A percentile compares a stretch with the other conserved stretches of the same genome.
Evolutionary conservation across 495 filamentous ascomycete genomes (phyloP).

Genomic region (Penicillium longicatenatum): DNA sequence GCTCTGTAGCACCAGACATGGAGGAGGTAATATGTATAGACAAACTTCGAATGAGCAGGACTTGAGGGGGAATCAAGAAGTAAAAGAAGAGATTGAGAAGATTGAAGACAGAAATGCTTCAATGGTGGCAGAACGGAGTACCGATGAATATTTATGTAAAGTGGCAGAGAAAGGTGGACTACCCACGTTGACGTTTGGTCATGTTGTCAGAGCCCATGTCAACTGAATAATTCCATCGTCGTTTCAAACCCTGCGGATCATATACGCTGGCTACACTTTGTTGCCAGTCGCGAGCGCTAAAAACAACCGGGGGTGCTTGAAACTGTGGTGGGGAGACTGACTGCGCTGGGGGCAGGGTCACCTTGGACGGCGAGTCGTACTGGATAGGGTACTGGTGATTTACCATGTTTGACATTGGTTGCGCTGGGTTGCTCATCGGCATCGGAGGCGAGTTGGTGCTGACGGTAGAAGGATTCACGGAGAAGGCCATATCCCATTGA

Average conservation of each 20-base stretch:
- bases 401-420: slow-evolving; percentile 32
- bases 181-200: slow-evolving; percentile 41
- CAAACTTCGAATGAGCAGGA: not conserved
- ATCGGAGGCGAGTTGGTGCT: slow-evolving; percentile 53
- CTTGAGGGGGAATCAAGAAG: not conserved
- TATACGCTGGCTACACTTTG: slow-evolving; percentile 90
- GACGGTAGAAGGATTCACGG: slow-evolving; percentile 56
- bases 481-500: slow-evolving; percentile 92
- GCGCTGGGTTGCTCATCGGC: slow-evolving; percentile 35
- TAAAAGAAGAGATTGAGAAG: not conserved
- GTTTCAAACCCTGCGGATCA: slow-evolving; percentile 72
- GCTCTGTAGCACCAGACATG: not conserved
- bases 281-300: slow-evolving; percentile 96
- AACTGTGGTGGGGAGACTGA: slow-evolving; percentile 57
- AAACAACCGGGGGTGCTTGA: slow-evolving; percentile 62
- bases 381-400: slow-evolving; percentile 42
- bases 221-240: slow-evolving; percentile 62
- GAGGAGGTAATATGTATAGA: not conserved
- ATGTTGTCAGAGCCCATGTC: slow-evolving; percentile 36
- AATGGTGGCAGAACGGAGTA: not conserved
- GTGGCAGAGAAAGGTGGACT: not conserved
- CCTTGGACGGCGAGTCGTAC: slow-evolving; percentile 38
- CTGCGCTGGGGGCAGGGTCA: slow-evolving; percentile 42
- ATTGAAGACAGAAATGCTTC: not conserved
- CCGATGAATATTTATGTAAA: not conserved